Base-by-base conservation (phyloP, 208 protist genomes). In the Acanthamoeba healyi region DNA sequence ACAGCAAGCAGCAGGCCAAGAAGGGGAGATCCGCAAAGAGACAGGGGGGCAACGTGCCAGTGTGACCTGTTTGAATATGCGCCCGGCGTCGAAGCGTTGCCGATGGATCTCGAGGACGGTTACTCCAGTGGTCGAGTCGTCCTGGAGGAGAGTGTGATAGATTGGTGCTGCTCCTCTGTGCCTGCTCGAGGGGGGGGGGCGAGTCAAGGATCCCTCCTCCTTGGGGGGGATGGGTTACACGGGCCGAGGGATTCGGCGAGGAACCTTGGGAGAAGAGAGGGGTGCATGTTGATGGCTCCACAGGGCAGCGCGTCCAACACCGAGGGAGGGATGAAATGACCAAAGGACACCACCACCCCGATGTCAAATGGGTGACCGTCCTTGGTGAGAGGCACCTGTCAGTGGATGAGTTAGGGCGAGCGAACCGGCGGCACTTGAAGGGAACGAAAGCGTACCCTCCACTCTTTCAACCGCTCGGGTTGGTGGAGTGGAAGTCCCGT, bases 261-360 rank as follows among this genome's bases (percentile, higher is more conserved):
- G 7, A 29, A 91, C 89, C 51, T 90, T 2, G 95, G 95, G 44
- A 96, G 56, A 4, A 96, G 34, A 17, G 95, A 96, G 24, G 95
- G 95, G 42, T 96, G 95, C 89, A 96, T 95, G 89, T 96, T 96
- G 42, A 96, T 95, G 32, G 86, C 94, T 26, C 91, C 91, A 12
- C 49, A 12, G 10, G 34, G 58, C 58, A 96, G 70, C 22, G 29
- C 46, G 32, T 86, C 54, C 14, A 94, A 46, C 36, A 96, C 65
- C 2, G 38, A 63, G 26, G 82, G 93, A 24, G 95, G 94, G 32
- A 96, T 94, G 15, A 96, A 92, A 46, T 95, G 49, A 24, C 95
- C 95, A 56, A 94, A 96, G 70, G 95, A 96, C 26, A 96, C 95
- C 17, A 94, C 93, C 36, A 94, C 70, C 0, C 61, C 87, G 44